Percentiles rank a stretch among this genome's conserved stretches.
phyloP scores from a whole-genome alignment of 441 rosid genomes.

The Manihot esculenta region DNA sequence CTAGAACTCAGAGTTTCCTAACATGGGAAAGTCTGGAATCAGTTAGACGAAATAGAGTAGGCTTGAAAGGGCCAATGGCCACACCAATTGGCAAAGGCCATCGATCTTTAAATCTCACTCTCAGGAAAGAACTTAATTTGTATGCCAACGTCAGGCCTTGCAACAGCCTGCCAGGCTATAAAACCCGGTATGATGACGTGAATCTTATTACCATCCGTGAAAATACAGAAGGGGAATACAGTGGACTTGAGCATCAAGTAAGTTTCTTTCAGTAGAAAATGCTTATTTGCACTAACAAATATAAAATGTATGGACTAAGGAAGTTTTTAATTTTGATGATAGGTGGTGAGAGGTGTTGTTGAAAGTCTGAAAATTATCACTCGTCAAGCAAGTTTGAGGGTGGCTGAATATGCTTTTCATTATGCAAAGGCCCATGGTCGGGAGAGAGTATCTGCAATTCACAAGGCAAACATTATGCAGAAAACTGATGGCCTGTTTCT shows the following conservation, averaged over 20 bases:
- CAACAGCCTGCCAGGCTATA: conserved; percentile 91
- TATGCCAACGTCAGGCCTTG: conserved; percentile 99
- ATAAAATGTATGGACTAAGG: not conserved
- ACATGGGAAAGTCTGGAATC: conserved; percentile 98
- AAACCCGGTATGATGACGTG: conserved; percentile 89
- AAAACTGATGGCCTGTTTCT: conserved; percentile 98
- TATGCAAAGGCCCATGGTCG: conserved; percentile 94
- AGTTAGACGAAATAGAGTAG: conserved; percentile 64
- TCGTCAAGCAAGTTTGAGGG: conserved; percentile 91
- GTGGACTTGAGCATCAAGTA: conserved; percentile 99
- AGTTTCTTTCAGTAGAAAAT: conserved; percentile 23
- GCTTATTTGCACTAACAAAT: not conserved
- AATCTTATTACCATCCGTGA: conserved; percentile 94
- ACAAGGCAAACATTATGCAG: conserved; percentile 99
- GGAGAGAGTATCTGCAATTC: conserved; percentile 93
- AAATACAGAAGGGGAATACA: conserved; percentile 98
- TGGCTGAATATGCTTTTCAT: conserved; percentile 96
- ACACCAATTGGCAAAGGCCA: conserved; percentile 99
- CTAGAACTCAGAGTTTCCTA: conserved; percentile 88
- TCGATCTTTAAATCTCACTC: conserved; percentile 89
- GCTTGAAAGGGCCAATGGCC: conserved; percentile 99
- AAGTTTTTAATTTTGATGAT: conserved; percentile 19
- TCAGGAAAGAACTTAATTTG: conserved; percentile 89
- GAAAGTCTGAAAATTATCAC: conserved; percentile 96
- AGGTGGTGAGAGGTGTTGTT: conserved; percentile 99